Conservation (phyloP, 139 green algal species). For the Mesotaenium endlicherianum region DNA sequence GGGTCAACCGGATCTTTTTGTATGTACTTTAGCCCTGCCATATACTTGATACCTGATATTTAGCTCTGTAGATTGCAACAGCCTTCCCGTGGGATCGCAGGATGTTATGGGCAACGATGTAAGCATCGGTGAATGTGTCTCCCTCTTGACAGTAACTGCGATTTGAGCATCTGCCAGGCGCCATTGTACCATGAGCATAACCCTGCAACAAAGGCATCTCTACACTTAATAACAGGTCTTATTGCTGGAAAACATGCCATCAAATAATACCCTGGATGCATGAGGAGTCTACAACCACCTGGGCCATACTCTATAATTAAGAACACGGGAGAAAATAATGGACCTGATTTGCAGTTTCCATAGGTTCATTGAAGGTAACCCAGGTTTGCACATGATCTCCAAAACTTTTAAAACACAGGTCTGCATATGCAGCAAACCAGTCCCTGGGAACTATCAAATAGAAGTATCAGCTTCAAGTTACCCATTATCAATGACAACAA, state of each 20-base stretch:
- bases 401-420: constrained; percentile 33
- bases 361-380: constrained; percentile 44
- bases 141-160: constrained; percentile 22
- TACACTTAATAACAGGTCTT: no score
- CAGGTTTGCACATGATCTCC: constrained; percentile 43
- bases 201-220: constrained; percentile 18
- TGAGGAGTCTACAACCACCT: no score
- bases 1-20: no score
- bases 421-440: constrained; percentile 30
- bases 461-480: no score
- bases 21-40: no score
- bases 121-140: constrained; percentile 52
- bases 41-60: constrained; percentile 42
- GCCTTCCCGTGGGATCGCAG: constrained; percentile 55
- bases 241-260: no score
- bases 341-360: no score
- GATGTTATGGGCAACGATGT: constrained; percentile 58
- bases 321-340: no score
- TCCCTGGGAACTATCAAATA: constrained; percentile 4
- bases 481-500: neutral
- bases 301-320: no score
- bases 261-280: no score
- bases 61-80: constrained; percentile 52
- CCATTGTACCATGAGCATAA: constrained; percentile 29
- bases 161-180: constrained; percentile 38